Conservation (phyloP, 2,329 filamentous ascomycete species). For the Clonostachys chloroleuca region DNA sequence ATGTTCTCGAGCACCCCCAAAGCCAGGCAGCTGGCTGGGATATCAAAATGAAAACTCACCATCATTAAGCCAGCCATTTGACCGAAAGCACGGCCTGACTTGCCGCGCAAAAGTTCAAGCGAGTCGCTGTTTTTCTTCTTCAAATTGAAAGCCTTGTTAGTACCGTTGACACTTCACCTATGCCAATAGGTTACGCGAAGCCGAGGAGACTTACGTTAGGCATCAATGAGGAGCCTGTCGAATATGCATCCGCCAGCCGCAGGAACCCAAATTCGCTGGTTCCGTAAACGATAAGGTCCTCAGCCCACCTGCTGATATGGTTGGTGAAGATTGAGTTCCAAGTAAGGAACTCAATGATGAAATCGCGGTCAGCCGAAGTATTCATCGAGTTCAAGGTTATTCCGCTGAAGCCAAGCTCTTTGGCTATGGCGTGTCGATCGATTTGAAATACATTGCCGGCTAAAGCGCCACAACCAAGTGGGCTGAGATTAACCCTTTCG, state of each 20-base stretch:
- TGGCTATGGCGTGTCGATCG: constrained; percentile 23
- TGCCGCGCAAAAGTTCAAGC: constrained; percentile 17
- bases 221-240: constrained; percentile 8
- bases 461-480: constrained; percentile 16
- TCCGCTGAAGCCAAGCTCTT: constrained; percentile 68
- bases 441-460: constrained; percentile 20
- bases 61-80: constrained; percentile 56
- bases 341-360: constrained; percentile 67
- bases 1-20: constrained; percentile 4
- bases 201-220: neutral
- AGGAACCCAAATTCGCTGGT: constrained; percentile 14
- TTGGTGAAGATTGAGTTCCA: constrained; percentile 67
- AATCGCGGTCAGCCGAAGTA: constrained; percentile 67
- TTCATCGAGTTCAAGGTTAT: constrained; percentile 68
- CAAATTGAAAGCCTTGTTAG: constrained; percentile 6
- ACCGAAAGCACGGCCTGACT: constrained; percentile 14
- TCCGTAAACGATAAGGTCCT: constrained; percentile 62
- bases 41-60: constrained; percentile 17
- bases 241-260: constrained; percentile 13
- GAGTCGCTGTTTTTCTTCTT: constrained; percentile 27
- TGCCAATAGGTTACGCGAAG: neutral
- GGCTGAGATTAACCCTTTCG: constrained; percentile 14
- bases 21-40: constrained; percentile 7
- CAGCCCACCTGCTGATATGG: constrained; percentile 68
- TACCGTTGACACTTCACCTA: neutral